A percentile compares a stretch with the other conserved stretches of the same genome.
Conservation (phyloP, 441 rosid genomes). For the Erodium chrysanthum region DNA sequence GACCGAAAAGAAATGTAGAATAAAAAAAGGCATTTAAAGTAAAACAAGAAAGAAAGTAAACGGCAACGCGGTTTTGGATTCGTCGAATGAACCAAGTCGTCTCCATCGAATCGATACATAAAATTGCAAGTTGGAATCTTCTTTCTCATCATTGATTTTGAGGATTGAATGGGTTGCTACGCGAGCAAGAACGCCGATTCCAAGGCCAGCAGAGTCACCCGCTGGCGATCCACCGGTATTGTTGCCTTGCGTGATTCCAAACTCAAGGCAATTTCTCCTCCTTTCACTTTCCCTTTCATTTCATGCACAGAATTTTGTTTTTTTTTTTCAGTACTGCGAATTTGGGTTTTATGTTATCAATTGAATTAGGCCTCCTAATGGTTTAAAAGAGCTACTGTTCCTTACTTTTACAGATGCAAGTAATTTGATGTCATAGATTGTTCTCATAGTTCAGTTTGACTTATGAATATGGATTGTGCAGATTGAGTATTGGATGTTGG, state of each 20-base stretch:
- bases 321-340: not conserved
- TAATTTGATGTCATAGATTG: no score
- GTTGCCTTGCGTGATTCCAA: slow-evolving; percentile 79
- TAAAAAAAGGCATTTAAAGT: no score
- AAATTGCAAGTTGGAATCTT: not conserved
- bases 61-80: not conserved
- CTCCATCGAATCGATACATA: not conserved
- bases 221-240: slow-evolving; percentile 95
- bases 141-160: not conserved
- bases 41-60: no score
- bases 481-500: not conserved
- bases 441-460: not conserved
- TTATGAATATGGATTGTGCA: not conserved
- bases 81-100: not conserved
- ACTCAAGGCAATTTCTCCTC: slow-evolving; percentile 47
- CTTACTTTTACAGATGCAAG: no score
- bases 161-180: slow-evolving; percentile 56
- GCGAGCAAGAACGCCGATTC: slow-evolving; percentile 59
- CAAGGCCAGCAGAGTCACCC: slow-evolving; percentile 50
- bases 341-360: no score
- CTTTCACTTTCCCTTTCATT: not conserved
- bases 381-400: no score
- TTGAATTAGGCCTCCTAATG: no score
- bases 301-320: not conserved
- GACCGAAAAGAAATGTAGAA: no score